These are phyloP conservation scores for Bassia scoparia DNA, from an alignment of 148 eudicot species.

Conservation along the genomic window DNA sequence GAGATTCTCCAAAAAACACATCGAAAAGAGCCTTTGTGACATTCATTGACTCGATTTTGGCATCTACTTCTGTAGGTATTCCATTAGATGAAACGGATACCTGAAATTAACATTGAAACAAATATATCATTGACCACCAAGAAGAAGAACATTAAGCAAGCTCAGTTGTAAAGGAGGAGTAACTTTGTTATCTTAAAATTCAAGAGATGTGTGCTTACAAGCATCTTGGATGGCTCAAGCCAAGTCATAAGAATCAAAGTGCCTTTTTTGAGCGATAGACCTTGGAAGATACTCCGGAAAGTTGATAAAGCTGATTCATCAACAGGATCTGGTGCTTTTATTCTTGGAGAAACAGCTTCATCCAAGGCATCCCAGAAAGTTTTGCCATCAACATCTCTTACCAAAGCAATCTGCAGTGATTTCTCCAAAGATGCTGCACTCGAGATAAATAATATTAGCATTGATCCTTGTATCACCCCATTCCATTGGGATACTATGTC, in stretches of 20 bases:
- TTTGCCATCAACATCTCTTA: constrained; percentile 90
- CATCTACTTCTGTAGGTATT: constrained; percentile 54
- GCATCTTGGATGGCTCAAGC: constrained; percentile 73
- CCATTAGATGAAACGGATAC: constrained; percentile 59
- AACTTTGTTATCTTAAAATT: neutral
- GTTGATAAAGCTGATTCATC: constrained; percentile 67
- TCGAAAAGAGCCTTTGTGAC: constrained; percentile 74
- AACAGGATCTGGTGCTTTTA: constrained; percentile 48
- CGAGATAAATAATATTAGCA: constrained; percentile 18
- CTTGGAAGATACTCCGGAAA: constrained; percentile 62
- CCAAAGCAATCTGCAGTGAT: constrained; percentile 71
- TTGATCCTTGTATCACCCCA: neutral
- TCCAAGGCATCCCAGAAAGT: constrained; percentile 96
- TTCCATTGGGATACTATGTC: neutral
- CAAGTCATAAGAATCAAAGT: constrained; percentile 76
- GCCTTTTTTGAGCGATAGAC: constrained; percentile 71
- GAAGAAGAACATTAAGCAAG: neutral
- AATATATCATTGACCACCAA: neutral
- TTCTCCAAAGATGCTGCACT: constrained; percentile 81
- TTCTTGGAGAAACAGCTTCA: constrained; percentile 77
- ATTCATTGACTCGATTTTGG: constrained; percentile 61
- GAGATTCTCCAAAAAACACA: constrained; percentile 69
- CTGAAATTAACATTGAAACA: constrained; percentile 27
- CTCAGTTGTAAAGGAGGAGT: neutral
- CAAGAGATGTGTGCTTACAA: constrained; percentile 42